phyloP scores from a whole-genome alignment of 2,329 filamentous ascomycete genomes.

The Cladosporium sp. region DNA sequence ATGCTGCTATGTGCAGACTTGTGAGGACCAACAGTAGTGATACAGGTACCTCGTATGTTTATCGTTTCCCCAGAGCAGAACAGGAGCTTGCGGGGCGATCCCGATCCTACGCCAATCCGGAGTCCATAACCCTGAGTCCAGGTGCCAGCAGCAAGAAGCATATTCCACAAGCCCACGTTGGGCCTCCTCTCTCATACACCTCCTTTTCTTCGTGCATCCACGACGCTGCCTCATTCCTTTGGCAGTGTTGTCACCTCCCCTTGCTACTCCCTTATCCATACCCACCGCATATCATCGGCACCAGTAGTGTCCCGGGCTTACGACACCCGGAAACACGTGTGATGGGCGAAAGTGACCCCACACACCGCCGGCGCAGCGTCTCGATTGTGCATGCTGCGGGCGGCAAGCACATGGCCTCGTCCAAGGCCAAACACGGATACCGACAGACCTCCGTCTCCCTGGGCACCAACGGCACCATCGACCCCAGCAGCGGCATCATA shows the following conservation, averaged over 20 bases:
- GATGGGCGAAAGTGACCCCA: conserved; percentile 2
- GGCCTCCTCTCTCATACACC: not conserved
- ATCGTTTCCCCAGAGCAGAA: not conserved
- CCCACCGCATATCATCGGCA: not conserved
- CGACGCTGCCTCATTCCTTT: conserved; percentile 11
- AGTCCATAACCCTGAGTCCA: not conserved
- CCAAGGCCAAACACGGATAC: conserved; percentile 8
- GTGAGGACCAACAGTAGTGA: no score
- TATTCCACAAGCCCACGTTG: not conserved
- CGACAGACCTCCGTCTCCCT: conserved; percentile 16
- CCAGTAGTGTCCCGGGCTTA: not conserved
- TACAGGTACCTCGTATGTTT: no score
- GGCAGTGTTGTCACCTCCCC: not conserved
- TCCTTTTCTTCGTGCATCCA: not conserved
- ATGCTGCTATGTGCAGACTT: no score
- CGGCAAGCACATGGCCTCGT: conserved; percentile 7
- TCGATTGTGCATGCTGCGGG: conserved; percentile 11
- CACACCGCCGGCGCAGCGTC: conserved; percentile 17
- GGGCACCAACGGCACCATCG: not conserved
- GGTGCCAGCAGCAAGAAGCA: not conserved
- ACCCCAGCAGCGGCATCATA: conserved; percentile 4
- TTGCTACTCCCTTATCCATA: not conserved
- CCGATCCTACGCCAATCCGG: not conserved
- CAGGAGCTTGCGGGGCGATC: not conserved
- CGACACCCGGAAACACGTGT: not conserved